Base-by-base conservation (phyloP, 2,329 filamentous ascomycete species). In the Gnomoniopsis smithogilvyi region DNA sequence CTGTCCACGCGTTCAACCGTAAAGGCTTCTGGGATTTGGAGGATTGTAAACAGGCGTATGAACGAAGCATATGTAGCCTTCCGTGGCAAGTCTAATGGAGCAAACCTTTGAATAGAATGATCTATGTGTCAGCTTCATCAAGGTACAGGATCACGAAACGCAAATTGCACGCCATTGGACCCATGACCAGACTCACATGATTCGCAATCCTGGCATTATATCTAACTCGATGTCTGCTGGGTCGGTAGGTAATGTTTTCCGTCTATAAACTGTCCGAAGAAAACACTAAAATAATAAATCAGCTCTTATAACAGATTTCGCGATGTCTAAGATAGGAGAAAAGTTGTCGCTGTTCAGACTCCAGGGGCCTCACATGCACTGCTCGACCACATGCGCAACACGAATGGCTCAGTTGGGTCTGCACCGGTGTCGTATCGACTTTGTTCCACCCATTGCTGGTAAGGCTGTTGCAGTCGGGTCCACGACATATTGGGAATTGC, bases 21-120 rank as follows among this genome's bases (percentile, higher is more conserved):
- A 54, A 74, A 74, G 47, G 70, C 68, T 11, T 63, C 59, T 1
- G 72, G 72, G 34, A 74, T 64, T 19, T 19, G n/a, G 11, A 66
- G 64, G 6, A 74, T 73, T 1, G 61, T 71, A 19, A 73, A 75
- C 55, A 68, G 73, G 19, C 71, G 74, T n/a, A 47, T n/a, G 45
- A 47, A 47, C 11, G 17, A 10, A 47, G 17, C 22, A 19, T 24
- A 19, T 19, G 45, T 47, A n/a, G n/a, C 22, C 22, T 47, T 47
- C n/a, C 22, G 17, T 26, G 70, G 67, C 1, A 64, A 56, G 38
- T 71, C 67, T 2, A 70, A 57, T 3, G 70, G 70, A 1, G 70
- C 67, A 54, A 72, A 71, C 0, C 67, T 72, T 12, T 19, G 10
- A 38, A 15, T 8, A 8, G 34, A 38, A 10, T 8, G 34, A 10